Evolutionary conservation across 1,284 basidiomycete genomes (phyloP).

Genomic region (Bothia castanella): DNA sequence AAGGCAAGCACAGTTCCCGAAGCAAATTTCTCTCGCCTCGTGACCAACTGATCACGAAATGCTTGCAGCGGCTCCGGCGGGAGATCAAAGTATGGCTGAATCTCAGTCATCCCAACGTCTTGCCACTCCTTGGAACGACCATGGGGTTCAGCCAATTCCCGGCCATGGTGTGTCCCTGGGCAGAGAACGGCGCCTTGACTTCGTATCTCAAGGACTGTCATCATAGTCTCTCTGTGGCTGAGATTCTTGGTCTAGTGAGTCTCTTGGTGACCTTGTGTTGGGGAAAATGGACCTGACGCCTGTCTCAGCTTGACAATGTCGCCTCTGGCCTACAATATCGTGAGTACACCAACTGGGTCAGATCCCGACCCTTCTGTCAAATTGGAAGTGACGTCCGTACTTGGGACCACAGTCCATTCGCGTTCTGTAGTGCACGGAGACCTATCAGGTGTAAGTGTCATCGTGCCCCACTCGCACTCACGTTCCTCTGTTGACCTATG

Average conservation of each 20-base stretch:
- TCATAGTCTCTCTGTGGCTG: neutral
- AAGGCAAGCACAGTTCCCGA: neutral
- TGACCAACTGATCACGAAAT: neutral
- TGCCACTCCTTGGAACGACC: conserved; percentile 22
- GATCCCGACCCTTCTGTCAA: no score
- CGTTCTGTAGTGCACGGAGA: conserved; percentile 25
- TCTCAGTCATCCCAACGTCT: conserved; percentile 18
- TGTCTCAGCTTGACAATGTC: conserved; percentile 15
- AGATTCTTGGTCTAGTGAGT: conserved; percentile 17
- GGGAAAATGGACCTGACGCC: neutral
- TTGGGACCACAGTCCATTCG: conserved; percentile 20
- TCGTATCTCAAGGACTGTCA: conserved; percentile 14
- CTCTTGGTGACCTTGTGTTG: neutral
- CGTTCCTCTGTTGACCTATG: neutral
- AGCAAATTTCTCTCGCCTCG: neutral
- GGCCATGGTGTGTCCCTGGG: conserved; percentile 26
- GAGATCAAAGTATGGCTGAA: conserved; percentile 23
- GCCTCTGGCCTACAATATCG: conserved; percentile 23
- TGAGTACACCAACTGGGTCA: no score
- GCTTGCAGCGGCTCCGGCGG: conserved; percentile 14
- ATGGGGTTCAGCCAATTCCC: conserved; percentile 21
- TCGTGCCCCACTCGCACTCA: neutral
- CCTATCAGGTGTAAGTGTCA: conserved; percentile 24
- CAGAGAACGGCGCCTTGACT: conserved; percentile 22
- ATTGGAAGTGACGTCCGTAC: neutral